Base-by-base conservation (phyloP, 805 yeast species). In the Wickerhamomyces chambardii region DNA sequence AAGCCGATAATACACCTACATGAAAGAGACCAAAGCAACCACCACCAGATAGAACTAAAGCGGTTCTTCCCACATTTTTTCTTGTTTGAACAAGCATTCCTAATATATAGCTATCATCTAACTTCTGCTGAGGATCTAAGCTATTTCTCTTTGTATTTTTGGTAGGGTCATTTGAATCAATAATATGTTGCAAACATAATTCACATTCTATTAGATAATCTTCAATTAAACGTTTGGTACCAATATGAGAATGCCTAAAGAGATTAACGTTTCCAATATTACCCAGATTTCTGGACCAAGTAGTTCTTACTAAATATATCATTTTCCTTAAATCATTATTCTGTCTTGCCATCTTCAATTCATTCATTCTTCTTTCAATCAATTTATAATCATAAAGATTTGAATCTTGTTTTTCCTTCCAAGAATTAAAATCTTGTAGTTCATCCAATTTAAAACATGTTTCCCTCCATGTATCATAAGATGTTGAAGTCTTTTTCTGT, bases 31-130 rank as follows among this genome's bases (percentile, higher is more conserved):
- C 98, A 61, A 90, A 84, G 5, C 95, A 84, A 2, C 95, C 87
- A 2, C 99, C 99, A 2, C 99, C 99, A 32, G 95, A 81, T 36
- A 92, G 68, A n/a, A 94, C 86, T 19, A 92, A 63, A 0, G 97
- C 98, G 0, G 97, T 89, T 36, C 96, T 68, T 1, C 99, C 99
- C 34, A 84, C 84, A 48, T 89, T 86, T 55, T 84, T 84, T 40
- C 96, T 68, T 0, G 97, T 84, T 52, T 90, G 95, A 28, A 83
- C 73, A 25, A 90, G 63, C 71, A 84, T 84, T 2, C 84, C 84
- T 37, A 90, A 61, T 14, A 84, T 64, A 47, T 83, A 78, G 11
- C 73, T 56, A 40, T 80, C 87, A 52, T 83, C 90, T 22, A 84
- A 39, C 6, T 56, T 66, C 17, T 39, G 43, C 10, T 24, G 9